A percentile compares a stretch with the other conserved stretches of the same genome.
These are phyloP conservation scores for Bathelium albidoporum DNA, from an alignment of 495 filamentous ascomycete genomes.

Conservation along the genomic window DNA sequence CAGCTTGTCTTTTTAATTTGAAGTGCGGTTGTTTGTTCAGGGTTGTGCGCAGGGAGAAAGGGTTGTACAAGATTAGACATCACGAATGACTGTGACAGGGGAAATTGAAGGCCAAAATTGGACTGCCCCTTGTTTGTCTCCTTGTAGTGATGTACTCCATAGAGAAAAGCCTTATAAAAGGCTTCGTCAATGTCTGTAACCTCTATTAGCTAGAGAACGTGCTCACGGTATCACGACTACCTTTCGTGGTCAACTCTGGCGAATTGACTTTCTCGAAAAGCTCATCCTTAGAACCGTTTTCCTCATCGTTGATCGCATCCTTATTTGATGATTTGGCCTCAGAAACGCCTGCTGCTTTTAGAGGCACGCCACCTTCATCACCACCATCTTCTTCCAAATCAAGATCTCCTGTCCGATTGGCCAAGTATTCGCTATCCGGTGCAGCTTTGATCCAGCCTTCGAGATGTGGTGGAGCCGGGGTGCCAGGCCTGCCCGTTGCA, in stretches of 20 bases:
- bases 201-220: constrained; percentile 4
- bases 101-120: constrained; percentile 48
- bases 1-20: constrained; percentile 67
- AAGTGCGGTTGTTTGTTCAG: constrained; percentile 45
- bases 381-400: constrained; percentile 29
- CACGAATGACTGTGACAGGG: constrained; percentile 53
- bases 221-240: constrained; percentile 24
- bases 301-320: constrained; percentile 15
- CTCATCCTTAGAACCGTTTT: not conserved
- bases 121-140: constrained; percentile 43
- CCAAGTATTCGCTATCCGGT: constrained; percentile 18
- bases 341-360: constrained; percentile 18
- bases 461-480: constrained; percentile 22
- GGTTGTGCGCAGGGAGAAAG: constrained; percentile 51
- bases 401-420: constrained; percentile 17
- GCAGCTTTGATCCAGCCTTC: constrained; percentile 28
- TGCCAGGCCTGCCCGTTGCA: constrained; percentile 43
- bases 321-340: not conserved
- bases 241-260: constrained; percentile 45
- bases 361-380: constrained; percentile 36
- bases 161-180: constrained; percentile 59
- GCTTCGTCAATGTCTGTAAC: constrained; percentile 55
- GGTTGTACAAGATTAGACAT: constrained; percentile 58
- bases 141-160: constrained; percentile 44
- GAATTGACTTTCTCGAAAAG: not conserved